Percentiles rank a stretch among this genome's conserved stretches.
Conservation (phyloP, 228 moss, liverwort and hornwort species). For the Sphagnum magellanicum region DNA sequence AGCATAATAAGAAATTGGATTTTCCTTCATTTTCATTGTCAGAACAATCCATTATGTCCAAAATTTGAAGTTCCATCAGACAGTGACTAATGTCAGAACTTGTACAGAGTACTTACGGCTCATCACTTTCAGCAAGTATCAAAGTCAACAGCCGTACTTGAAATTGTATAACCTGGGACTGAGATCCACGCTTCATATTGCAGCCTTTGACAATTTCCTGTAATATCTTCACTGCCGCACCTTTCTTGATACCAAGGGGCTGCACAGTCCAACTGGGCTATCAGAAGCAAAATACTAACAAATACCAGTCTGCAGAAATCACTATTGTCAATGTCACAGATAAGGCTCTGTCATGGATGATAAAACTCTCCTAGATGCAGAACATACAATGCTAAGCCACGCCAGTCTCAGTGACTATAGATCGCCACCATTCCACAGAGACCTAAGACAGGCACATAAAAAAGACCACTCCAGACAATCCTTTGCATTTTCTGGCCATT, state of each 20-base stretch:
- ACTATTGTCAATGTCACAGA: no score
- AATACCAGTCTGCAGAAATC: no score
- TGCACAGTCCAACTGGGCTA: slow-evolving; percentile 8
- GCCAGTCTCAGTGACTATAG: no score
- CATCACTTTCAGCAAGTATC: slow-evolving; percentile 57
- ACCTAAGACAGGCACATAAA: background rate
- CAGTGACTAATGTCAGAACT: no score
- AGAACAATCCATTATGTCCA: no score
- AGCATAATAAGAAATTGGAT: no score
- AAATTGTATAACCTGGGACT: slow-evolving; percentile 44
- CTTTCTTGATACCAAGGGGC: slow-evolving; percentile 57
- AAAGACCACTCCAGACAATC: background rate
- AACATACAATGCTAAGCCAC: no score
- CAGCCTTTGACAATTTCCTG: slow-evolving; percentile 41
- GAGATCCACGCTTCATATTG: slow-evolving; percentile 41
- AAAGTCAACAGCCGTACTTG: slow-evolving; percentile 54
- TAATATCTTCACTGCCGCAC: slow-evolving; percentile 42
- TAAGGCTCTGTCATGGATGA: no score
- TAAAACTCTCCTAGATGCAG: no score
- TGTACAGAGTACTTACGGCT: slow-evolving; percentile 40
- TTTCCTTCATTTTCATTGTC: no score
- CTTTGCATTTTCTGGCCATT: background rate
- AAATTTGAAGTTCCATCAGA: no score
- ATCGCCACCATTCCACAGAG: no score
- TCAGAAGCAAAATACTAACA: background rate